Conservation (phyloP, 2,329 filamentous ascomycete species). For the Nigrospora osmanthi region DNA sequence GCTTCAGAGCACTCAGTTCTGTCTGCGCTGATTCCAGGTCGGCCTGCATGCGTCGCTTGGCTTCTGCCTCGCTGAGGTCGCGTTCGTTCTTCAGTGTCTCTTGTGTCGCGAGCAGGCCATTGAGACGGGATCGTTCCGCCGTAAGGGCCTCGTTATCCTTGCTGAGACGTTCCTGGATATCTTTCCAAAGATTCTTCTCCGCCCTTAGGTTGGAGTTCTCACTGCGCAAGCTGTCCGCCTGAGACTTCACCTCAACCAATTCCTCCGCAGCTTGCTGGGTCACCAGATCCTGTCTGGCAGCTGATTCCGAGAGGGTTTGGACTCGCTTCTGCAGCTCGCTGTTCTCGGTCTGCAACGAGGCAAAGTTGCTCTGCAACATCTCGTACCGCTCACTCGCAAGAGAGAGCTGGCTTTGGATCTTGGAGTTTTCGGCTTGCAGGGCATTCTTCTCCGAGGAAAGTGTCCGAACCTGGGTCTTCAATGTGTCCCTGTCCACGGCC, state of each 20-base stretch:
- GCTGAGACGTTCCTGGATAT: conserved; percentile 78
- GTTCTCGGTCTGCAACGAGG: conserved; percentile 78
- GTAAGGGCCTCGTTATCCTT: conserved; percentile 81
- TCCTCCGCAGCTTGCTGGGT: conserved; percentile 92
- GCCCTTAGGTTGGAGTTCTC: conserved; percentile 91
- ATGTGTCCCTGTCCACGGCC: conserved; percentile 67
- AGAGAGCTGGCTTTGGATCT: conserved; percentile 70
- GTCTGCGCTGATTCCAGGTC: conserved; percentile 73
- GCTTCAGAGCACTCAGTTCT: conserved; percentile 71
- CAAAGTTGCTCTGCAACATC: conserved; percentile 83
- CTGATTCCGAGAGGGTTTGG: conserved; percentile 68
- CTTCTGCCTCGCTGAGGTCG: conserved; percentile 75
- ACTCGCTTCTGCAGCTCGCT: conserved; percentile 77
- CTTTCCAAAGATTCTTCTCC: conserved; percentile 91
- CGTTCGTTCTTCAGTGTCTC: conserved; percentile 90
- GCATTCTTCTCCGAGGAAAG: conserved; percentile 75
- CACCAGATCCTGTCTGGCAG: conserved; percentile 81
- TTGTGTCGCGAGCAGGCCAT: conserved; percentile 72
- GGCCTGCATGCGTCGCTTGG: conserved; percentile 67
- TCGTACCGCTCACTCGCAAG: conserved; percentile 79
- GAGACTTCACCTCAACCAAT: conserved; percentile 73
- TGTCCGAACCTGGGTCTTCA: conserved; percentile 78
- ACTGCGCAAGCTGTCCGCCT: conserved; percentile 79
- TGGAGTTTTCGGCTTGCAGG: conserved; percentile 75
- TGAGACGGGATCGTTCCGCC: conserved; percentile 78